Conservation (phyloP, 192 early-diverging fungal genomes). For the Radiomyces spectabilis region DNA sequence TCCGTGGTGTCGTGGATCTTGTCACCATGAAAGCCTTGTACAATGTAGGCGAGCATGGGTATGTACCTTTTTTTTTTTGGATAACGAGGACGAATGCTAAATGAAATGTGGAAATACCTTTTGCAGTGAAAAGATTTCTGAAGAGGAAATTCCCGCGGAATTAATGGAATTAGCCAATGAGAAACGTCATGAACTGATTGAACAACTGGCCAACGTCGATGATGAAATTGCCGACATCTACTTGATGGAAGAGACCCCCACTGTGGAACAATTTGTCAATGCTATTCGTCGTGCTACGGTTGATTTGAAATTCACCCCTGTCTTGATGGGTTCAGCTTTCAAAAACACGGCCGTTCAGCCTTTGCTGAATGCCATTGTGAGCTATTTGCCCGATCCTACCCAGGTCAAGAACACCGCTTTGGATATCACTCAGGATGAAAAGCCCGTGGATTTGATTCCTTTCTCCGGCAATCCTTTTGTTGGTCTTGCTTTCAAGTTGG, state of each 20-base stretch:
- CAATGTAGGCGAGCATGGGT: conserved; percentile 86
- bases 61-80: no score
- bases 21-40: conserved; percentile 79
- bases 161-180: conserved; percentile 51
- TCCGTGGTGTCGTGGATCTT: conserved; percentile 90
- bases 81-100: neutral
- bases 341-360: conserved; percentile 80
- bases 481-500: conserved; percentile 83
- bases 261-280: conserved; percentile 54
- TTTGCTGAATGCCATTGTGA: conserved; percentile 61
- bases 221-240: conserved; percentile 79
- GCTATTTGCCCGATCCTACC: conserved; percentile 65
- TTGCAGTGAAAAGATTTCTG: conserved; percentile 59
- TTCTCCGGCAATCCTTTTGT: conserved; percentile 69
- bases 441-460: conserved; percentile 49
- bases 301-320: conserved; percentile 73
- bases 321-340: conserved; percentile 80
- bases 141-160: conserved; percentile 62
- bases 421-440: conserved; percentile 59
- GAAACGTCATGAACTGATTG: conserved; percentile 70
- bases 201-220: conserved; percentile 76
- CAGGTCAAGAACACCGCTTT: conserved; percentile 70
- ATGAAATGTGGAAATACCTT: neutral
- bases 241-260: conserved; percentile 67
- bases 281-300: conserved; percentile 79